A percentile compares a stretch with the other conserved stretches of the same genome.
Evolutionary conservation across 805 yeast genomes (phyloP).

Genomic region (Yarrowia bubula): DNA sequence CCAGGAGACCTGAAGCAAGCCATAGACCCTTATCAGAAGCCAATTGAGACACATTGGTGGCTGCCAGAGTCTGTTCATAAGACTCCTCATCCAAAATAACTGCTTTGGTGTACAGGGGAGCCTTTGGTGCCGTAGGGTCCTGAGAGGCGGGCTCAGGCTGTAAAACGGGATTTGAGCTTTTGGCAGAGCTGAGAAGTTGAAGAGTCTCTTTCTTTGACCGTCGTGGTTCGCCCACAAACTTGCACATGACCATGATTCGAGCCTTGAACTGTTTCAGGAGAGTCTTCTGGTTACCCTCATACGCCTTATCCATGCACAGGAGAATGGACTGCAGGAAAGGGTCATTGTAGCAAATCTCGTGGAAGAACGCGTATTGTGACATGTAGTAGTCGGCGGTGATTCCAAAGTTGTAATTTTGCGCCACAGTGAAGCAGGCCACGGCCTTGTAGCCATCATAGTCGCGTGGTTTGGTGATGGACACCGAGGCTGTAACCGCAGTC

Average conservation of each 20-base stretch:
- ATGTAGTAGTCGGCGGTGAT: not conserved
- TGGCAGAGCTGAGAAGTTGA: conserved; percentile 4
- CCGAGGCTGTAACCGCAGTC: not conserved
- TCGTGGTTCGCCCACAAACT: not conserved
- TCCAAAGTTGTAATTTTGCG: conserved; percentile 20
- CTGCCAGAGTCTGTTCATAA: not conserved
- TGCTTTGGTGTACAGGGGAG: not conserved
- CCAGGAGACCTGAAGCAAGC: conserved; percentile 35
- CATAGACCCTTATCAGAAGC: conserved; percentile 16
- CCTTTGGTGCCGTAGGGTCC: not conserved
- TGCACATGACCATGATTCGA: conserved; percentile 9
- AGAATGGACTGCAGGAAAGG: conserved; percentile 16
- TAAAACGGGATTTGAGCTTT: not conserved
- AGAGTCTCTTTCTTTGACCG: not conserved
- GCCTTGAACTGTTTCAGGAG: not conserved
- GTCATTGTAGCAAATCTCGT: not conserved
- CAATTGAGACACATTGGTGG: not conserved
- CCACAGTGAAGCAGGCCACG: not conserved
- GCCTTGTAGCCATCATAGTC: conserved; percentile 14
- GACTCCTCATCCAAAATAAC: not conserved
- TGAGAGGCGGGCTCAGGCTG: not conserved
- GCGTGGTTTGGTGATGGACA: conserved; percentile 2
- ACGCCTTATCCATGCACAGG: conserved; percentile 15
- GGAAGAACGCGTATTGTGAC: conserved; percentile 10
- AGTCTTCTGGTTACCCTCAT: not conserved